Evolutionary conservation across 2,329 filamentous ascomycete species (phyloP), one percentile per base, ranked within the genome.

Genomic region (Gnomoniopsis smithogilvyi): DNA sequence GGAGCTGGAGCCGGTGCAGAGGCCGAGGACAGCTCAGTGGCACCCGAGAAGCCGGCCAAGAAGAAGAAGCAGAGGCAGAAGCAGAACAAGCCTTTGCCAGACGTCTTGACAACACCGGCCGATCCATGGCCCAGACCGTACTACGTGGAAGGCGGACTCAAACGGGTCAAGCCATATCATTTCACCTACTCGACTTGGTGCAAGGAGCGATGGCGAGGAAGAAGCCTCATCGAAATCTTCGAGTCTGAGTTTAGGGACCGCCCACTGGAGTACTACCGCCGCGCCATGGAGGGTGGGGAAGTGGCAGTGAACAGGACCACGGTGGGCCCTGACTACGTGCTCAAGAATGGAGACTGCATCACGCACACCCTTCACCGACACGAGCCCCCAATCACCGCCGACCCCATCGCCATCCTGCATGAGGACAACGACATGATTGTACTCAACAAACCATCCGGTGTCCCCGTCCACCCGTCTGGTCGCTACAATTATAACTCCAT

Each of bases 401-500:
- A 90, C 46, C 85, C 90, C 0, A 88, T 99, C 52, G 85, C 84
- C 17, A 83, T 97, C 49, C 86, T 99, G 43, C 90, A 96, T 73
- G 95, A 99, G 73, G 92, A 96, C 66, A 85, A 96, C 49, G 89
- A 93, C 65, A 88, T 99, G 79, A 89, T 99, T 60, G 93, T 98
- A 62, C 96, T 99, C 72, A 92, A 97, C 77, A 99, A 99, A 74
- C 95, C 95, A 0, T 60, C 94, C 0, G 95, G 95, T 7, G 88
- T 99, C 45, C 95, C 95, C 0, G 95, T 99, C 0, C 95, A 99
- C 72, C 91, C 95, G 6, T 94, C 95, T 1, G 95, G 95, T 6
- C 87, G 95, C 51, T 99, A 99, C 78, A 92, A 94, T 72, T 96
- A 90, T 80, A 99, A 99, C 76, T 94, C 91, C 1, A 84, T 99